These are phyloP conservation scores for Mollisia scopiformis DNA, from an alignment of 2,329 filamentous ascomycete species.

Conservation along the genomic window DNA sequence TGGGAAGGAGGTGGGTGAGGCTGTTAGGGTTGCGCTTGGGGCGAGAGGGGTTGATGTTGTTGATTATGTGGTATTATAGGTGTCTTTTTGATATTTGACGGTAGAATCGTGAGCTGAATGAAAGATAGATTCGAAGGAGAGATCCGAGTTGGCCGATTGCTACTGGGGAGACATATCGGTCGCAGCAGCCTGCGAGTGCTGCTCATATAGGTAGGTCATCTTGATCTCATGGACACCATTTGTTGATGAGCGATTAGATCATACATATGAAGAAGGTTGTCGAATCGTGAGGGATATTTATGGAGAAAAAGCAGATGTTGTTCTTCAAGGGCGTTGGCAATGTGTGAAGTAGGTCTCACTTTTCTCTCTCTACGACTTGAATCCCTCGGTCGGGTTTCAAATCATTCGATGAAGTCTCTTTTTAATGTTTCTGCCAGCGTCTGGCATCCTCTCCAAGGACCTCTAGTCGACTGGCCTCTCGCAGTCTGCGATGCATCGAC, in stretches of 20 bases:
- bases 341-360: background rate
- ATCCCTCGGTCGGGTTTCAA: background rate
- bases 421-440: conserved; percentile 3
- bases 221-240: background rate
- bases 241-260: background rate
- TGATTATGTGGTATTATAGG: background rate
- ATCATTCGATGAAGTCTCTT: background rate
- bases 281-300: background rate
- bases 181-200: background rate
- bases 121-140: background rate
- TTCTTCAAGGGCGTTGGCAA: background rate
- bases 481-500: conserved; percentile 15
- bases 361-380: background rate
- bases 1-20: background rate
- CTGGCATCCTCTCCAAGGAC: conserved; percentile 20
- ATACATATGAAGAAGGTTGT: background rate
- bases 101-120: background rate
- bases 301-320: background rate
- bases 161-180: background rate
- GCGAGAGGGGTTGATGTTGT: background rate
- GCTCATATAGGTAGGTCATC: background rate
- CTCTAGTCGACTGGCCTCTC: conserved; percentile 21
- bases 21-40: background rate
- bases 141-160: background rate
- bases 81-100: background rate